Evolutionary conservation across 768 basidiomycete species (phyloP), one percentile per base, ranked within the genome.

Genomic region (Leccinellum albellum): DNA sequence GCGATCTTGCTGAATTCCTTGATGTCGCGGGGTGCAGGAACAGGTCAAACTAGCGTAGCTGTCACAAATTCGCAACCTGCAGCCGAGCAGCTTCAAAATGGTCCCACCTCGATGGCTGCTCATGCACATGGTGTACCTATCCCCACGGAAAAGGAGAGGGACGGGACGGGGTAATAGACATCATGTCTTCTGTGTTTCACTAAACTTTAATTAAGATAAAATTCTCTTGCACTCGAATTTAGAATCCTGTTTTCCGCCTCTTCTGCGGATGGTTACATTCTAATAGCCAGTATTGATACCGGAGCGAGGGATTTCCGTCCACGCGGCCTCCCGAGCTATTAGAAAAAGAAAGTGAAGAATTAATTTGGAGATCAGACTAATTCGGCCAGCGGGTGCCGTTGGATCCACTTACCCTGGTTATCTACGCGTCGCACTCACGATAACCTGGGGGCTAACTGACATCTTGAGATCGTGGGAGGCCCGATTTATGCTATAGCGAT

Each of bases 1-100:
- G 87, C 87, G 20, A 74, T 86, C 60, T 75, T 91, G 12, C 70
- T 91, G 59, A 90, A 88, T 70, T 83, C 86, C 3, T 69, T 91
- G 60, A 85, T 88, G 78, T 78, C 82, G 26, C 78, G 81, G 61
- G 68, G 73, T 6, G 26, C 56, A 23, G 64, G 61, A 42, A 58
- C 72, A 44, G 66, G 66, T 17, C 66, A 72, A 42, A 29, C 60
- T 14, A 61, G 48, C 33, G 12, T 57, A 32, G n/a, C 51, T 4
- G 17, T 57, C 28, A 50, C 61, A 20, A 65, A 23, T 29, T 17
- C 55, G 24, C 57, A 58, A 49, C 52, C 63, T n/a, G n/a, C 47
- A 15, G 35, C 47, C 32, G 58, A 51, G 21, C 69, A 64, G 14
- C 21, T 62, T 42, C 62, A 57, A 46, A 69, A 66, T 4, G 61